Evolutionary conservation across 306 rosid species (phyloP).

Genomic region (Malus sylvestris): DNA sequence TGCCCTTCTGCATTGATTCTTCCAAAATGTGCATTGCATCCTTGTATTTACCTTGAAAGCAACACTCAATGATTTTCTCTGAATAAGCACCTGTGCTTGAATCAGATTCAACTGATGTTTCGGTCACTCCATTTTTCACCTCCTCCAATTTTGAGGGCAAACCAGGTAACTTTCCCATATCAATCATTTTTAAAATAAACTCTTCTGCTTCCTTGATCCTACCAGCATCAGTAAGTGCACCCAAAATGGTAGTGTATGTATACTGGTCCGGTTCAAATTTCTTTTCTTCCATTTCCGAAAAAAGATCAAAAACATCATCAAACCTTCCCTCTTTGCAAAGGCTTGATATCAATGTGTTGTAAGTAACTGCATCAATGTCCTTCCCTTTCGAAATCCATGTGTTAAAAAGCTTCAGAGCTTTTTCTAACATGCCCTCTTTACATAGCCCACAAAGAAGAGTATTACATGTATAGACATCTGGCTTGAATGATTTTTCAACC

Average conservation of each 20-base stretch:
- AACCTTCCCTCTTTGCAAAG: constrained; percentile 69
- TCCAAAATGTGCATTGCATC: constrained; percentile 65
- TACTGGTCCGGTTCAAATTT: constrained; percentile 55
- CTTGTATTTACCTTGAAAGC: constrained; percentile 62
- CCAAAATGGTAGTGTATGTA: constrained; percentile 54
- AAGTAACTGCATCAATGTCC: constrained; percentile 56
- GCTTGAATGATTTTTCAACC: constrained; percentile 58
- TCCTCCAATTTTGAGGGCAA: constrained; percentile 13
- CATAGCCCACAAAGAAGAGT: constrained; percentile 85
- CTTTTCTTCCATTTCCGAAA: constrained; percentile 56
- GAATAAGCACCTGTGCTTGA: constrained; percentile 38
- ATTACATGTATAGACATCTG: constrained; percentile 59
- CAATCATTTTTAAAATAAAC: constrained; percentile 44
- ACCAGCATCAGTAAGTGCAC: constrained; percentile 44
- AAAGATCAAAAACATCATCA: constrained; percentile 54
- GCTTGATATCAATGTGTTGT: constrained; percentile 71
- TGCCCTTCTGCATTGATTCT: constrained; percentile 52
- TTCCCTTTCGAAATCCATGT: constrained; percentile 63
- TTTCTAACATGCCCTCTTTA: constrained; percentile 60
- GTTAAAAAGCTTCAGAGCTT: constrained; percentile 62
- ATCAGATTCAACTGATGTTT: constrained; percentile 36
- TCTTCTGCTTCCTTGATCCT: constrained; percentile 60
- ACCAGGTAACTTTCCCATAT: constrained; percentile 27
- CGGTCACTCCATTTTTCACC: constrained; percentile 25
- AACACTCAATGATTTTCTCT: constrained; percentile 49